These are phyloP conservation scores for Halophytophthora polymorphica DNA, from an alignment of 352 stramenopile species.

Conservation along the genomic window DNA sequence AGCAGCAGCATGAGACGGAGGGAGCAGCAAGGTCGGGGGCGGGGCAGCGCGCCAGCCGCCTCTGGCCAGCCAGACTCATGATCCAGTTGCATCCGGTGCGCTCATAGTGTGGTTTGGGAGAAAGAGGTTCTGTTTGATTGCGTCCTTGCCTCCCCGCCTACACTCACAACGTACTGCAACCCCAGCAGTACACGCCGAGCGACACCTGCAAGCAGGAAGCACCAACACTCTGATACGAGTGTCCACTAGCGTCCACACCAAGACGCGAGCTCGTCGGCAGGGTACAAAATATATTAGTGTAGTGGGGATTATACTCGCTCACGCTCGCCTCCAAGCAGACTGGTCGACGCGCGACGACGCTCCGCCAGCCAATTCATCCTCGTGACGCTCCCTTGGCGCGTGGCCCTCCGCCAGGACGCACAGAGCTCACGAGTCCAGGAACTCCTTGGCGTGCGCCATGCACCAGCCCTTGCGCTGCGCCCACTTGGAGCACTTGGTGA, in stretches of 20 bases:
- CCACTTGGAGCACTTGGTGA: conserved; percentile 80
- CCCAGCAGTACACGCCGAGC: no score
- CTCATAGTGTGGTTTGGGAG: no score
- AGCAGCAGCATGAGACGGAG: conserved; percentile 3
- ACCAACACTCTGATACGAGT: no score
- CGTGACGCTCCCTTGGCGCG: no score
- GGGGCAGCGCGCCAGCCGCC: no score
- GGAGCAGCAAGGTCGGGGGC: no score
- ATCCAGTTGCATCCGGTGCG: no score
- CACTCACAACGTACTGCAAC: no score
- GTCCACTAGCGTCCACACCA: conserved; percentile 7
- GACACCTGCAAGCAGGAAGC: no score
- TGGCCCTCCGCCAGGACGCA: background rate
- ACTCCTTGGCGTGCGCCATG: conserved; percentile 86
- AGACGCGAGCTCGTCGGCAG: conserved; percentile 1
- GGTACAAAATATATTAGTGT: conserved; percentile 3
- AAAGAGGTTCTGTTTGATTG: no score
- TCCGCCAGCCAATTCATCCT: background rate
- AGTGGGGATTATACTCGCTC: conserved; percentile 25
- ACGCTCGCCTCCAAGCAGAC: conserved; percentile 13
- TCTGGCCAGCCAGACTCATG: no score
- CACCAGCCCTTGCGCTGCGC: conserved; percentile 87
- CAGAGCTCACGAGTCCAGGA: conserved; percentile 37
- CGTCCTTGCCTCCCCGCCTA: no score
- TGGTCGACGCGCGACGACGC: background rate